Percentiles rank a stretch among this genome's conserved stretches.
phyloP scores from a whole-genome alignment of 2,329 filamentous ascomycete species.

The Teratosphaeria zuluensis region DNA sequence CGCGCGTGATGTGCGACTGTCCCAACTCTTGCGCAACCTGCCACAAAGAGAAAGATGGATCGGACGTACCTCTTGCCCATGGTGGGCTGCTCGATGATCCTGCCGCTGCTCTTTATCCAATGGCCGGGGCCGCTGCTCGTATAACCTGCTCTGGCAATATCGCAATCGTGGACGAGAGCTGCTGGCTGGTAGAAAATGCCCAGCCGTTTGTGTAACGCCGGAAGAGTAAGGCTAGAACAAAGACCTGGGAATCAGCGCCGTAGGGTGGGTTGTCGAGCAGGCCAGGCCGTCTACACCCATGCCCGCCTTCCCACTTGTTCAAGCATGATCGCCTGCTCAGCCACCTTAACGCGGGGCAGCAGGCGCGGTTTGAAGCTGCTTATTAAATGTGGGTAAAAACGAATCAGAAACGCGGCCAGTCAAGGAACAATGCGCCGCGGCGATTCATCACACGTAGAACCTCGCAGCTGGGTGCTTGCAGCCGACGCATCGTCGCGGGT shows the following conservation, averaged over 20 bases:
- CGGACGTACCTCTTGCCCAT: slow-evolving; percentile 23
- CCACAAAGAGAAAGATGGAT: slow-evolving; percentile 3
- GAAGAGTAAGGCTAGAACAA: not conserved
- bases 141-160: not conserved
- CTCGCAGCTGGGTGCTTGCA: not conserved
- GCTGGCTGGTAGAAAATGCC: not conserved
- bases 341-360: not conserved
- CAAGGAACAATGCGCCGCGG: not conserved
- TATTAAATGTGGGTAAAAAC: not conserved
- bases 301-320: too few relatives aligned
- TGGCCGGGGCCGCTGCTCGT: not conserved
- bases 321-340: not conserved
- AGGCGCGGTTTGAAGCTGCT: not conserved
- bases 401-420: not conserved
- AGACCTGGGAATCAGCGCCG: not conserved
- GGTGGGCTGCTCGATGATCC: slow-evolving; percentile 6
- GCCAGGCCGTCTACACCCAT: not conserved
- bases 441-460: not conserved
- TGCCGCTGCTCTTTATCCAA: not conserved
- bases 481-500: not conserved
- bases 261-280: not conserved
- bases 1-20: not conserved
- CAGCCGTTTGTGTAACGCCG: not conserved
- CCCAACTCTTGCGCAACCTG: not conserved
- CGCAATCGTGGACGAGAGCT: not conserved